Base-by-base conservation (phyloP, 176 grass and related monocot species). In the Typha latifolia region DNA sequence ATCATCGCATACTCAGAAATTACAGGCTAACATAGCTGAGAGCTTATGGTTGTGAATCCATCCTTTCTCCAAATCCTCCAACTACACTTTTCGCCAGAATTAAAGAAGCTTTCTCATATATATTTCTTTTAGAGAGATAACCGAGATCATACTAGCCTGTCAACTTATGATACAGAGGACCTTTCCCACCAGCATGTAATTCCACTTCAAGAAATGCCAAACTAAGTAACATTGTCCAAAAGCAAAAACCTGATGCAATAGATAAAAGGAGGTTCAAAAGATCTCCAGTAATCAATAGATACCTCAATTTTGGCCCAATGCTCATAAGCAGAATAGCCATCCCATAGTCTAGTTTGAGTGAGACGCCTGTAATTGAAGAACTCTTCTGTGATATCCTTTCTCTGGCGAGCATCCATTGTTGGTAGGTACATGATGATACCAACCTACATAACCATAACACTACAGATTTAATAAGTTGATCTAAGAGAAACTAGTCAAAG, bases 251-350 rank as follows among this genome's bases (percentile, higher is more conserved):
- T 56, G 6, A 56, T 5, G 52, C 52, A 18, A 56, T 18, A 18
- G 15, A 56, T 19, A 16, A 56, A 18, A 56, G 15, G 19, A 19
- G 52, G 19, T 18, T 19, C 0, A 19, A 56, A 32, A 3, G 63
- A 14, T 18, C 22, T 43, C 16, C 24, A 72, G 29, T 73, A 32
- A 47, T 78, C 27, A 63, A 31, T 65, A 22, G 19, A 19, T 67
- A 95, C 93, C 93, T 96, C 88, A 78, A 96, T 89, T 84, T 96
- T 96, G 21, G 93, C 93, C 93, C 88, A 96, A 64, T 96, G 93
- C 51, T 96, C 93, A 47, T 80, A 91, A 59, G 93, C 93, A 73
- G 82, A 96, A 80, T 86, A 96, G 73, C 72, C 74, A 83, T 80
- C 78, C 93, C 87, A 96, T 4, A 96, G 63, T 74, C 66, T 84